Conservation (phyloP, 192 early-diverging fungal genomes). For the Coemansia sp. region DNA sequence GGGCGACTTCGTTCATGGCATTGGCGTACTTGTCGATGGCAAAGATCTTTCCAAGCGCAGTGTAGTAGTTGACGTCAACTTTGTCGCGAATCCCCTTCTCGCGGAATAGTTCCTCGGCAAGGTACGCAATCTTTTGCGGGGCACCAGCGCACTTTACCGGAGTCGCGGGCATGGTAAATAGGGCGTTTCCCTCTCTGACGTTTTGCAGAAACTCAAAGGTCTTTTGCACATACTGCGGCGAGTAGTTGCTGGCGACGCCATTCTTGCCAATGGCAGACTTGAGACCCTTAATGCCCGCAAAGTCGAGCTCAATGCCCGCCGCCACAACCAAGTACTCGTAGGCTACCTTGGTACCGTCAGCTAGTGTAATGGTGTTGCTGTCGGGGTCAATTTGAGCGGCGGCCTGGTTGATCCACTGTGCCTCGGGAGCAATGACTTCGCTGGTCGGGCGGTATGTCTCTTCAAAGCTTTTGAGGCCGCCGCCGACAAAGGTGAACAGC, state of each 20-base stretch:
- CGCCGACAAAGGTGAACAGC: constrained; percentile 89
- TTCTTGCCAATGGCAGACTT: constrained; percentile 73
- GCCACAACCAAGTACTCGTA: constrained; percentile 76
- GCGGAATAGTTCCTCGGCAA: constrained; percentile 83
- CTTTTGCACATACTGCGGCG: constrained; percentile 69
- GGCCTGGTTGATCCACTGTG: constrained; percentile 74
- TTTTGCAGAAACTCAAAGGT: constrained; percentile 72
- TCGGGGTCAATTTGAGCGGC: constrained; percentile 73
- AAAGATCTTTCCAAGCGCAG: constrained; percentile 86
- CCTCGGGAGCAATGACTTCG: constrained; percentile 71
- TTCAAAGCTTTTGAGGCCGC: constrained; percentile 75
- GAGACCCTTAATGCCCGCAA: constrained; percentile 77
- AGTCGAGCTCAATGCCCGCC: constrained; percentile 76
- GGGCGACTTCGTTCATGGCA: constrained; percentile 67
- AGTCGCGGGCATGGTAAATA: constrained; percentile 87
- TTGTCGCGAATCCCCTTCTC: constrained; percentile 68
- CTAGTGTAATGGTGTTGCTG: constrained; percentile 66
- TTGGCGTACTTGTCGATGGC: constrained; percentile 82
- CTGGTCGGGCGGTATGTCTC: constrained; percentile 70
- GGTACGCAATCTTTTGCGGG: constrained; percentile 85
- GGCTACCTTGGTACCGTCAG: constrained; percentile 64
- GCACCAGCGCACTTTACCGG: constrained; percentile 91
- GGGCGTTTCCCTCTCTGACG: constrained; percentile 61
- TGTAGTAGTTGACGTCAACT: constrained; percentile 73
- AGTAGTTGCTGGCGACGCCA: constrained; percentile 86